These are phyloP conservation scores for Microcyclospora tardicrescens DNA, from an alignment of 2,329 filamentous ascomycete genomes.

Conservation along the genomic window DNA sequence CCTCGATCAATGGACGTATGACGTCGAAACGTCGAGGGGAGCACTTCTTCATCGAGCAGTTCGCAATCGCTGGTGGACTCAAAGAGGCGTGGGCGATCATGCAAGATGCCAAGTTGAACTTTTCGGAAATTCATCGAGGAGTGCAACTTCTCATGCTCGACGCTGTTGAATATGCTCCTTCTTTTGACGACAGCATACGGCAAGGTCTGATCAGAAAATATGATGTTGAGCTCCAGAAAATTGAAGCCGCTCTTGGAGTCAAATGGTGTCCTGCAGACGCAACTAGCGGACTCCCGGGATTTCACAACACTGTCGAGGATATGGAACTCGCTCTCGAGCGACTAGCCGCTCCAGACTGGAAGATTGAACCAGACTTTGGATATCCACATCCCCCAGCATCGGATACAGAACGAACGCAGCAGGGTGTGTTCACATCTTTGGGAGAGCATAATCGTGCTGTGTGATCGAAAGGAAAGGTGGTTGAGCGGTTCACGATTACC, in stretches of 20 bases:
- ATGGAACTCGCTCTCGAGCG: conserved; percentile 18
- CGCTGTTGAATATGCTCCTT: conserved; percentile 12
- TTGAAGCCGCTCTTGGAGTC: conserved; percentile 21
- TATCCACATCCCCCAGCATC: conserved; percentile 11
- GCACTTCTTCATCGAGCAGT: conserved; percentile 24
- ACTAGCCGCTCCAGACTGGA: conserved; percentile 13
- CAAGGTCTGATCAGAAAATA: conserved; percentile 18
- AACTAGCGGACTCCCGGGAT: conserved; percentile 11
- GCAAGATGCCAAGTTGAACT: conserved; percentile 12
- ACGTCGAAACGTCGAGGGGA: conserved; percentile 19
- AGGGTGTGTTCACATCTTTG: neutral
- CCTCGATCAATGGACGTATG: conserved; percentile 1
- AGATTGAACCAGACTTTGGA: conserved; percentile 16
- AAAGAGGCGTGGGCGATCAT: conserved; percentile 20
- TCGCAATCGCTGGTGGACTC: conserved; percentile 17
- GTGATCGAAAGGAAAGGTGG: neutral
- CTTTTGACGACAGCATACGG: conserved; percentile 15
- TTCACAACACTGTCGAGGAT: conserved; percentile 14
- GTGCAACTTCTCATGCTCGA: conserved; percentile 16
- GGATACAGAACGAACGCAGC: neutral
- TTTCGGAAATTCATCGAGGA: conserved; percentile 10
- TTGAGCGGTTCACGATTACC: too few relatives aligned
- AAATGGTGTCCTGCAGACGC: conserved; percentile 10
- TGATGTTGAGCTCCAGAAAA: conserved; percentile 16
- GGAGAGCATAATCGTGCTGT: neutral